Base-by-base conservation (phyloP, 2,329 filamentous ascomycete genomes). In the Fusarium anthophilum region DNA sequence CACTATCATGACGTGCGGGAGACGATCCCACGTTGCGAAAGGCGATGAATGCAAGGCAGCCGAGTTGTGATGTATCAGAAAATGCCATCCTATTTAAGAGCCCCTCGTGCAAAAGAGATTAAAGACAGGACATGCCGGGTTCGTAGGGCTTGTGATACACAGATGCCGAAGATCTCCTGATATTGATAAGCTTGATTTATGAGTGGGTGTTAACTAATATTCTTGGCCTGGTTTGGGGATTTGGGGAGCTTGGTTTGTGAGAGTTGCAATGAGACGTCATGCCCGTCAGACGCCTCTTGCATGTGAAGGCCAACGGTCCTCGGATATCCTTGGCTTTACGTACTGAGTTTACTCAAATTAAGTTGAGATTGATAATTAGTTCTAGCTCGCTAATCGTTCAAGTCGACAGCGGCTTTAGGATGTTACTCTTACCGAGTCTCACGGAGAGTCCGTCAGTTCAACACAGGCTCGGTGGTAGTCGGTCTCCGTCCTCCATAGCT, bases 1-100 rank as follows among this genome's bases (percentile, higher is more conserved):
- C 45, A 54, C 50, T 65, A 59, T 63, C 57, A 69, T 69, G 57
- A 63, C 67, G 67, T 72, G 44, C 44, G 41, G 55, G 28, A 69
- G 59, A n/a, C 72, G 68, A 72, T 62, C 59, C 68, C 37, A 48
- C 43, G 50, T 59, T 39, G 28, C 45, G 51, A 71, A 63, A 69
- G 59, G 37, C 30, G 47, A 58, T 57, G 59, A 47, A 62, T 59
- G 71, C 56, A 69, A 57, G 48, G 67, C 35, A 55, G 28, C 38
- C 48, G 68, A 48, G 44, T 72, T 72, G 45, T 75, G 72, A 75
- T 56, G 39, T 74, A 69, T 75, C 69, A 56, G 51, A 75, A 68
- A 58, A 39, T 17, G 22, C 24, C 51, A 53, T 60, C 26, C 15
- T 13, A 28, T 22, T 12, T 30, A 32, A 45, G 28, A 38, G 18